Base-by-base conservation (phyloP, 2,329 filamentous ascomycete genomes). In the Aspergillus thermomutatus region DNA sequence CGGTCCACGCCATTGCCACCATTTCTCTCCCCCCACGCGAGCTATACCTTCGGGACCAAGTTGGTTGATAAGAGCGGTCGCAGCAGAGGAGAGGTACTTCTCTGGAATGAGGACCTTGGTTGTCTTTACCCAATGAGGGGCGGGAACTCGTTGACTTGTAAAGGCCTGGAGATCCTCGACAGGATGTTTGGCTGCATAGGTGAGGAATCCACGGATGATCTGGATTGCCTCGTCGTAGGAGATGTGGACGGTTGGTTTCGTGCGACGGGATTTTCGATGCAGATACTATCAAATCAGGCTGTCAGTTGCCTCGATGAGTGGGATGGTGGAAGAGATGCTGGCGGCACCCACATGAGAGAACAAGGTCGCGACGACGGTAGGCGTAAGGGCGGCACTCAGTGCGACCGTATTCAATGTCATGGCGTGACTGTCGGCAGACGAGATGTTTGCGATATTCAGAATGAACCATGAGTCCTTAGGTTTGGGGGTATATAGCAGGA, bases 121-220 rank as follows among this genome's bases (percentile, higher is more conserved):
- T 4, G 89, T 86, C 65, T 88, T 90, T 55, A 97, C 87, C 92
- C 92, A 97, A 65, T 86, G 84, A 1, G 94, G 92, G 56, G 88
- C 86, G 0, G 93, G 94, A 2, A 97, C 92, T 87, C 90, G 92
- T 80, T 97, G 93, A 14, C 85, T 80, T 0, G 93, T 97, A 72
- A 97, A 97, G 3, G 87, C 86, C 70, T 99, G 94, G 28, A 97
- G 77, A 61, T 97, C 92, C 75, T 99, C 94, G 66, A 99, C 88
- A 0, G 91, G 92, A 72, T 97, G 91, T 60, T 91, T 87, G 1
- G 93, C 92, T 3, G 92, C 88, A 73, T 92, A 94, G 45, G 84
- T 75, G 37, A 99, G 83, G 73, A 99, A 97, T 37, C 88, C 85
- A 50, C 92, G 90, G 66, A 97, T 88, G 51, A 99, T 82, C 62